Percentiles rank a stretch among this genome's conserved stretches.
phyloP scores from a whole-genome alignment of 495 filamentous ascomycete genomes.

The Aspergillus affinis region DNA sequence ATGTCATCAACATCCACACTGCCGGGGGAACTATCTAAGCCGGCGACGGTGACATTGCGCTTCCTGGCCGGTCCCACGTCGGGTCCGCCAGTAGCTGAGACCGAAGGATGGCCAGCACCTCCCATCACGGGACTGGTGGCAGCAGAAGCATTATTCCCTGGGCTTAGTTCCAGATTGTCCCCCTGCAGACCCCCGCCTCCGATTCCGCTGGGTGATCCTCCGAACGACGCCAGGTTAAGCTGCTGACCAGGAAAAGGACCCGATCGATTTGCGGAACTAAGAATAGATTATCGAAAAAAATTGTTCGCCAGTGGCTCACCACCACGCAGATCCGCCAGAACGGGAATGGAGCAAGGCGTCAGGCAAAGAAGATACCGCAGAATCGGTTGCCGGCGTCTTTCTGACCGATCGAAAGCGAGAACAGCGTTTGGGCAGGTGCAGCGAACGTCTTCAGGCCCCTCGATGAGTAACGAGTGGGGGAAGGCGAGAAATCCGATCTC shows the following conservation, averaged over 20 bases:
- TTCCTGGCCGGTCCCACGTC: slow-evolving; percentile 42
- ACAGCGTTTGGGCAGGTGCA: neutral
- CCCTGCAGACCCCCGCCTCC: slow-evolving; percentile 36
- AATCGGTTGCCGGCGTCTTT: neutral
- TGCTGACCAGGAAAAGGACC: neutral
- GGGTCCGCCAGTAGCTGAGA: slow-evolving; percentile 32
- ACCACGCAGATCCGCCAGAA: neutral
- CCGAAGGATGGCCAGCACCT: slow-evolving; percentile 38
- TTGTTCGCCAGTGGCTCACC: neutral
- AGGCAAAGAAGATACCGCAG: neutral
- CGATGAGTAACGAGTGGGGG: slow-evolving; percentile 17
- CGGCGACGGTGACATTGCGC: slow-evolving; percentile 46
- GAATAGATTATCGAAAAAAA: slow-evolving; percentile 4
- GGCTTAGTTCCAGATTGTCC: slow-evolving; percentile 27
- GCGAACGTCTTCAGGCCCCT: slow-evolving; percentile 1
- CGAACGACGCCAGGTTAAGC: slow-evolving; percentile 40
- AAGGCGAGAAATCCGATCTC: slow-evolving; percentile 21
- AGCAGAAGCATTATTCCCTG: slow-evolving; percentile 39
- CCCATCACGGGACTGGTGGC: slow-evolving; percentile 46
- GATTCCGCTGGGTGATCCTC: slow-evolving; percentile 36
- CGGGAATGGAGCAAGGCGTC: neutral
- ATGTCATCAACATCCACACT: slow-evolving; percentile 67
- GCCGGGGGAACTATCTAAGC: slow-evolving; percentile 67
- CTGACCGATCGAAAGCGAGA: neutral
- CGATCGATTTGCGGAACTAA: neutral